Conservation (phyloP, 768 basidiomycete genomes). For the Pleurotus pulmonarius region DNA sequence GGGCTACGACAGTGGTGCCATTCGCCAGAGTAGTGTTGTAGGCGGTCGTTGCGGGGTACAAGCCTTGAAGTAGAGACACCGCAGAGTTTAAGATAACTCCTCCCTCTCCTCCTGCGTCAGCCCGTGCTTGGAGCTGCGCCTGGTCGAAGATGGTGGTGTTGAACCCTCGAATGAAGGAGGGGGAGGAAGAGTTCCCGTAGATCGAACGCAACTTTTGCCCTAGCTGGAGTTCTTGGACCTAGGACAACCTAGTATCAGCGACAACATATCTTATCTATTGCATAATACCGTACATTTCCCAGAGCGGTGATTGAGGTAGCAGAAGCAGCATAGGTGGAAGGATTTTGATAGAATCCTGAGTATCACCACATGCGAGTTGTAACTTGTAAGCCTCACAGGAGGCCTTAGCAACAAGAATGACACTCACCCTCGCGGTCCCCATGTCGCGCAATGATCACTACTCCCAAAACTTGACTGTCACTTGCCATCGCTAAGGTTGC, state of each 20-base stretch:
- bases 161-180: constrained; percentile 47
- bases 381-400: background rate
- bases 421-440: constrained; percentile 49
- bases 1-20: constrained; percentile 52
- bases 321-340: constrained; percentile 52
- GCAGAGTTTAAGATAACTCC: constrained; percentile 67
- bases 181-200: constrained; percentile 52
- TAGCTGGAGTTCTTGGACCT: constrained; percentile 58
- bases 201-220: constrained; percentile 47
- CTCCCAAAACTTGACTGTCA: constrained; percentile 42
- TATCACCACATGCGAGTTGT: background rate
- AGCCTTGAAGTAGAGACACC: constrained; percentile 63
- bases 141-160: constrained; percentile 31
- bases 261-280: too few species aligned
- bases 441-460: constrained; percentile 54
- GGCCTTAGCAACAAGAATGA: background rate
- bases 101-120: constrained; percentile 69
- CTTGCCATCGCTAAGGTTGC: constrained; percentile 10
- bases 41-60: constrained; percentile 49
- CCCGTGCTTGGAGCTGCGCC: constrained; percentile 41
- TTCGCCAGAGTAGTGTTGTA: constrained; percentile 63
- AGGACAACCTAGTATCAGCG: background rate
- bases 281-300: constrained; percentile 44
- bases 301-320: constrained; percentile 63
- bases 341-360: constrained; percentile 62